Evolutionary conservation across 176 grass and related monocot genomes (phyloP), one percentile per base, ranked within the genome.

Genomic region (Phragmites australis): DNA sequence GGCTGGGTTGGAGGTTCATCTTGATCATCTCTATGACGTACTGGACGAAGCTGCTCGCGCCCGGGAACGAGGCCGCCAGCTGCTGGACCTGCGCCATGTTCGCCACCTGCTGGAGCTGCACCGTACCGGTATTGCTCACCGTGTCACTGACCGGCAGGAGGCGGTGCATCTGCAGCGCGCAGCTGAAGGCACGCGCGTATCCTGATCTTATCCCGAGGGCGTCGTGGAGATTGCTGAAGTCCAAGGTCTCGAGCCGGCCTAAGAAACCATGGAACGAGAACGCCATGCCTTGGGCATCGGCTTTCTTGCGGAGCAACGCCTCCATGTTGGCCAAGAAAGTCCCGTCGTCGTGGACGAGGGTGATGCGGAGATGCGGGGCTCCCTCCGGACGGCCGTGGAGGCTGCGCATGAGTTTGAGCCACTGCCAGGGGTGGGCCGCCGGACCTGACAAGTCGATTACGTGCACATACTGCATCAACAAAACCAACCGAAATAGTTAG

Each of bases 391-490:
- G 77, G 32, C 21, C 6, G 19, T 6, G 63, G 49, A 80, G 27
- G 63, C 2, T 47, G 32, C n/a, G 60, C 9, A 80, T 34, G 8
- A 80, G 63, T 25, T 47, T 25, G 7, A 80, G 45, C 63, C 77
- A 80, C 31, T 80, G 77, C 18, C 43, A 37, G 0, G 77, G 63
- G 49, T 80, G 18, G 0, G 77, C 63, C 18, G 47, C 62, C 1
- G 77, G 31, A 0, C 77, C 48, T 0, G 62, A 39, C 30, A 80
- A 18, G 32, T 80, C 77, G 21, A 55, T 30, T 6, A 80, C 27
- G 31, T 56, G 77, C 21, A 80, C 77, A 2, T 56, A 19, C 47
- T 68, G 77, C 8, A n/a, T n/a, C n/a, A n/a, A n/a, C n/a, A n/a
- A n/a, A n/a, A n/a, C n/a, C n/a, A n/a, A n/a, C n/a, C n/a, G n/a